Evolutionary conservation across 306 rosid genomes (phyloP), one percentile per base, ranked within the genome.

Genomic region (Vigna unguiculata): DNA sequence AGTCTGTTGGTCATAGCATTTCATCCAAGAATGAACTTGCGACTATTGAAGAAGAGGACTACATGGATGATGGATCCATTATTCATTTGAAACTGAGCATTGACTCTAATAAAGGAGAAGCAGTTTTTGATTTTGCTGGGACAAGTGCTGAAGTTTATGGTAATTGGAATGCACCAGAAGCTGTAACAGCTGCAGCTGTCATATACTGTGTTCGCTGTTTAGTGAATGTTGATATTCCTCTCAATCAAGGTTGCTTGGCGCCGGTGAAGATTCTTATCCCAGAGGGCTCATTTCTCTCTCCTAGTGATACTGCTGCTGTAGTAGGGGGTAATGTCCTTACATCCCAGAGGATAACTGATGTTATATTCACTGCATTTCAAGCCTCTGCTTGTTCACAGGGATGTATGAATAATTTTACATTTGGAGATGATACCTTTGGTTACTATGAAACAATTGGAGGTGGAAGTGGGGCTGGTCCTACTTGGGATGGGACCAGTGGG

Each of bases 351-450:
- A 84, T 91, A 83, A 94, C 97, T 6, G 97, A 94, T 80, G 98
- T 94, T 48, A 79, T 94, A 47, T 92, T 94, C 5, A 84, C 96
- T 74, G 96, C 98, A 67, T 94, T 94, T 71, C 94, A 90, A 81
- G 98, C 97, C 22, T 94, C 97, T 80, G 97, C 98, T 48, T 94
- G 97, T 69, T 94, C 98, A 73, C 98, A 91, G 80, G 98, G 98
- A 63, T 94, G 98, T 74, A 94, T 91, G 98, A 94, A 90, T 86
- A 94, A 94, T 80, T 93, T 94, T 64, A 94, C 98, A 49, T 94
- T 94, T 74, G 98, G 98, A 45, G 98, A 94, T 69, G 88, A 90
- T 17, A 90, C 93, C 40, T 94, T 94, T 69, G 98, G 98, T 52
- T 94, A 94, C 74, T 94, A 94, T 43, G 98, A 94, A 90, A 94